Base-by-base conservation (phyloP, 768 basidiomycete genomes). In the Mycena chlorophos region DNA sequence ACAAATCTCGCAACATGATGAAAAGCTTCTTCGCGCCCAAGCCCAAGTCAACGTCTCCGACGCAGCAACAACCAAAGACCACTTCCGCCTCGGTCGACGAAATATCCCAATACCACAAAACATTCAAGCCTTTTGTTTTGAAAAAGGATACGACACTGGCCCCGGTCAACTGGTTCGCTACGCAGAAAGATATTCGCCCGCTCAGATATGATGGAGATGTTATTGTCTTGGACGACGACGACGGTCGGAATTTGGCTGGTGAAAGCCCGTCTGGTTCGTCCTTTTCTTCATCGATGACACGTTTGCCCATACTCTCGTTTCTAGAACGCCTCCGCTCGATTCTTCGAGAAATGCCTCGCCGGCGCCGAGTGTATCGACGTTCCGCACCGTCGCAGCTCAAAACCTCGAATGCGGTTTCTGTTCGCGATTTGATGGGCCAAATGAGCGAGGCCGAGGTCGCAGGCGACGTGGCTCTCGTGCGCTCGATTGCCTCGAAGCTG, bases 371-470 rank as follows among this genome's bases (percentile, higher is more conserved):
- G 54, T 55, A 19, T 57, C 53, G 60, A n/a, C 26, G 29, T 28
- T 38, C 26, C 10, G 34, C 49, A 20, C 63, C 61, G 20, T 53
- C 65, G 39, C 69, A 65, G 10, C 68, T 73, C 57, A 78, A 75
- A 64, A 72, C 73, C 0, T 69, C 71, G 55, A 67, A 68, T 62
- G 71, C 69, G 2, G 28, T 71, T 54, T 74, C 71, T 64, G 75
- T 77, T 58, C 71, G 69, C 56, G 71, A 84, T 22, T 64, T 87
- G 20, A 73, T 94, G 60, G 65, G 77, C 2, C 78, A 80, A 61
- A 80, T 96, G 16, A 85, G 80, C 16, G 91, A 94, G 63, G 89
- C 89, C 8, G 88, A 91, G 69, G 74, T 93, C 2, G 74, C 81
- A 43, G 88, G 88, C 20, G 88, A 96, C 57, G 83, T 83, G 19